phyloP scores from a whole-genome alignment of 202 grass and related monocot species.

The Saccharum hybrid region DNA sequence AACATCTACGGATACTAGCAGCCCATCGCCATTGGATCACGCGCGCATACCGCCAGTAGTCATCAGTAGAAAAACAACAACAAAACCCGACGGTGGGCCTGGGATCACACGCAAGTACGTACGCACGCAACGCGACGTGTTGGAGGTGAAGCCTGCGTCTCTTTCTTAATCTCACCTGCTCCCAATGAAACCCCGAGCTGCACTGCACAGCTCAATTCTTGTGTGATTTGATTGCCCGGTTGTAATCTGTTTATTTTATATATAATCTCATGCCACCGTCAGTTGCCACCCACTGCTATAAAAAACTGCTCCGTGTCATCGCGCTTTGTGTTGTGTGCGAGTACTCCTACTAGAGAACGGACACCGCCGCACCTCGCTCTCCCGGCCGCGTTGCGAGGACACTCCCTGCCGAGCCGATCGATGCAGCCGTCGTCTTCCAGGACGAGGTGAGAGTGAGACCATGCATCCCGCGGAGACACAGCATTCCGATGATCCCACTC shows the following conservation, averaged over 20 bases:
- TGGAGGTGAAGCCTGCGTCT: slow-evolving; percentile 14
- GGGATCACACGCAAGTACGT: slow-evolving; percentile 34
- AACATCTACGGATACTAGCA: neutral
- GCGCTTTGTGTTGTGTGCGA: neutral
- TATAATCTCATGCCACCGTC: neutral
- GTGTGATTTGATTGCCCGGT: neutral
- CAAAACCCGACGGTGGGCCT: neutral
- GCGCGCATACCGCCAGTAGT: neutral
- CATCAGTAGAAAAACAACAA: neutral
- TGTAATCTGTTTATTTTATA: neutral
- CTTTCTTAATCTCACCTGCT: slow-evolving; percentile 45
- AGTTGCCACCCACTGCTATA: neutral
- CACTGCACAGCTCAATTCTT: neutral
- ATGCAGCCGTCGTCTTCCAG: slow-evolving; percentile 46
- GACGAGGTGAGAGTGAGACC: slow-evolving; percentile 38
- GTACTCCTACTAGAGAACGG: no score
- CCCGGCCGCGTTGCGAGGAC: no score
- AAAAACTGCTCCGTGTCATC: slow-evolving; percentile 14
- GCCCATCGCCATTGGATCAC: slow-evolving; percentile 33
- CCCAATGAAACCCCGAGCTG: neutral
- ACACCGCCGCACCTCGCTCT: neutral
- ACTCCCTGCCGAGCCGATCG: neutral
- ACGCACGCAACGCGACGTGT: neutral
- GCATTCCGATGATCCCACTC: neutral
- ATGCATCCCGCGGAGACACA: no score